A percentile compares a stretch with the other conserved stretches of the same genome.
phyloP scores from a whole-genome alignment of 495 filamentous ascomycete species.

The Friedmanniomyces simplex region DNA sequence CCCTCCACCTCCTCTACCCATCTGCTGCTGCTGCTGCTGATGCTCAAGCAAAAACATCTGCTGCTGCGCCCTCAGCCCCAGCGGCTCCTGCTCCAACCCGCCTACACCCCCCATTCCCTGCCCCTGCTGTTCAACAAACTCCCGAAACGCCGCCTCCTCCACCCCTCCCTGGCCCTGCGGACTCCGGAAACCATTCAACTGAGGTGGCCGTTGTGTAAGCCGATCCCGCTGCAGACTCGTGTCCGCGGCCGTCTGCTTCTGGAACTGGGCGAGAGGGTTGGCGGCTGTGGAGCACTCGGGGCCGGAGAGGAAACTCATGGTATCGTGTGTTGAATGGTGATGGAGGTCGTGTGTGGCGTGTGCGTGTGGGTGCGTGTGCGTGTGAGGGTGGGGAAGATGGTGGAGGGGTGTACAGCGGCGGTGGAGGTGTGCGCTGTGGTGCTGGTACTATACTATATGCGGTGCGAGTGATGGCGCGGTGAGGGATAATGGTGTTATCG shows the following conservation, averaged over 20 bases:
- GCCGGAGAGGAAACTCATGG: constrained; percentile 78
- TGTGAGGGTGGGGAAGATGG: no score
- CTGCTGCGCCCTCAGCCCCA: constrained; percentile 3
- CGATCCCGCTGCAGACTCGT: constrained; percentile 87
- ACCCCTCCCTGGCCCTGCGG: constrained; percentile 1
- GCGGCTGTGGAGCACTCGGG: constrained; percentile 94
- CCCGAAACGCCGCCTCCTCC: constrained; percentile 18
- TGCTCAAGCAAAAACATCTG: constrained; percentile 42
- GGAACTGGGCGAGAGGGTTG: constrained; percentile 93
- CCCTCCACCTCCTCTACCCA: constrained; percentile 30
- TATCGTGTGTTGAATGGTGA: background rate
- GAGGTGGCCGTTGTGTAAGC: constrained; percentile 30
- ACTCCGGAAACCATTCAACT: constrained; percentile 13
- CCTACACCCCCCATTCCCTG: background rate
- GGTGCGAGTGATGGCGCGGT: no score
- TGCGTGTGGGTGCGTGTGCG: no score
- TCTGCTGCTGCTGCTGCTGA: constrained; percentile 40
- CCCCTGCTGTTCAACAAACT: constrained; percentile 16
- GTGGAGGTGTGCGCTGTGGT: no score
- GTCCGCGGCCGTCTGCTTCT: constrained; percentile 89
- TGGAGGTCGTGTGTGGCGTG: background rate
- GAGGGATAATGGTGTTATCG: background rate
- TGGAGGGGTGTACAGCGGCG: background rate
- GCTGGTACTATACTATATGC: no score
- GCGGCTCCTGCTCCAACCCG: constrained; percentile 1